Base-by-base conservation (phyloP, 345 rosid species). In the Hypericum androsaemum region DNA sequence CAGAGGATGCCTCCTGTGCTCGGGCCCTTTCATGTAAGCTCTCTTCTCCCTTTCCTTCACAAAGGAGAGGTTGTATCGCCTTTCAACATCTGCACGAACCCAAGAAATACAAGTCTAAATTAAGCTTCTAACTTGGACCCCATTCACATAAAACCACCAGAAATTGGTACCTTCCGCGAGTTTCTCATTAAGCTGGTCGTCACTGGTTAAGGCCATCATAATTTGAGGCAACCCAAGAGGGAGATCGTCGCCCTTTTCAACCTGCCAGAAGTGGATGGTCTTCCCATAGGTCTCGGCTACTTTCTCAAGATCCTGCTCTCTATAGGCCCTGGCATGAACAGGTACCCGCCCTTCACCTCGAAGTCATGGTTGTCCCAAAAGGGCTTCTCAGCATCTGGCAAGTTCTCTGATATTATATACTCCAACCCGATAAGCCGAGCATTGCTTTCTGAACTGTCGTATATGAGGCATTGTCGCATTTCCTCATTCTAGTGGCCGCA, bases 251-350 rank as follows among this genome's bases (percentile, higher is more conserved):
- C 90, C 95, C 60, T 22, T 65, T 41, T 89, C 97, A 7, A 79
- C 78, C 74, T 86, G 97, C 97, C 97, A 89, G 41, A 89, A 89
- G 46, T 86, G 95, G 58, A 66, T 62, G 8, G 75, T 74, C 74
- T 86, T 82, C 0, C 94, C 94, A 10, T 82, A 84, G 12, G 88
- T 84, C 61, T 77, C 80, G 38, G 72, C 68, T 0, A 82, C 77
- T 65, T 77, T 86, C 28, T 79, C 89, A 6, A 86, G 75, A 38
- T 87, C 98, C 66, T 61, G 73, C 82, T 71, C 66, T 84, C 67
- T 5, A 80, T 61, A 0, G 72, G 73, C 9, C 83, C 73, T 0
- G 92, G 94, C 83, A 82, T 80, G 77, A 80, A 86, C 57, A 86
- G 59, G 17, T 72, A 52, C 12, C 94, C 96, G 37, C 95, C 79